Evolutionary conservation across 2,329 filamentous ascomycete species (phyloP), one percentile per base, ranked within the genome.

Genomic region (Nemania sp.): DNA sequence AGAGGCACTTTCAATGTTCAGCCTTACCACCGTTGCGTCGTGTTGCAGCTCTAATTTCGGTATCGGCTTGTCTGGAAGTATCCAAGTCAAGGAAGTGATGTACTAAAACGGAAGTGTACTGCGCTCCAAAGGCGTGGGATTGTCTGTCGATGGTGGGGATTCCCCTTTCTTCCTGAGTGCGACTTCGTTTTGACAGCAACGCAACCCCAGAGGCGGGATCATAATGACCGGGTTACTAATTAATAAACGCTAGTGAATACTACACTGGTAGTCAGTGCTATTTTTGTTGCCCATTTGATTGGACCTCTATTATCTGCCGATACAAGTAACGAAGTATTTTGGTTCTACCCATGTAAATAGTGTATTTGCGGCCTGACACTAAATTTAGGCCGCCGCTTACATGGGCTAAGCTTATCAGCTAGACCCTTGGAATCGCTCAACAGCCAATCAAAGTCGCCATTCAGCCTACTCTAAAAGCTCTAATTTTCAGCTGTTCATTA

Each of bases 401-500:
- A 34, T 35, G 17, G 32, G 39, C 35, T 20, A 29, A 18, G 37
- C 20, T 15, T 13, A 51, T 59, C 57, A 63, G 60, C 56, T 57
- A 56, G 25, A 39, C 42, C 42, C 40, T 12, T 17, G 13, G 12
- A 17, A 32, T 60, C 60, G 60, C 59, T 62, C 21, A 53, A n/a
- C 4, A 37, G 15, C 60, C 51, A 62, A 62, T 62, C 48, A 62
- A n/a, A n/a, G 15, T 25, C 18, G 11, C 18, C 17, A 35, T 20
- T 21, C 21, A 2, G 2, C 20, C 21, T 53, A 13, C 13, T 43
- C 18, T 29, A 48, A 55, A 35, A 39, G n/a, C 47, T 47, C 35
- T 17, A 42, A 12, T 51, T 54, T 60, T 63, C 60, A 63, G 60
- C 60, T 60, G 46, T 17, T 15, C 43, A 29, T 29, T 29, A 29